Evolutionary conservation across 805 yeast genomes (phyloP).

Genomic region (Kazachstania psychrophila): DNA sequence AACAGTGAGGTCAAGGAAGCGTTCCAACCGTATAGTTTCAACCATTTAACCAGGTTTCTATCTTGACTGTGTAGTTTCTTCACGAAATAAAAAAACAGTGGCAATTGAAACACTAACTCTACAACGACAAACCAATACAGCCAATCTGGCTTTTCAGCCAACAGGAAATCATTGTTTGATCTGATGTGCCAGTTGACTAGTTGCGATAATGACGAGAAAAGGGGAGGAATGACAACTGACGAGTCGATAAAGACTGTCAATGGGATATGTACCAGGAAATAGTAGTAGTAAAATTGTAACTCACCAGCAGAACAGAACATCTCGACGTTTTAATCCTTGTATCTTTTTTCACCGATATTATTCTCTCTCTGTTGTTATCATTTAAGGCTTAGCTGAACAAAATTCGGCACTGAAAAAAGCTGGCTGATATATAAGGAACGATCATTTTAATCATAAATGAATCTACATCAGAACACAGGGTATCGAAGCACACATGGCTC

Average conservation of each 20-base stretch:
- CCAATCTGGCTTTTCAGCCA: constrained; percentile 59
- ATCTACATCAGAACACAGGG: no score
- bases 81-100: constrained; percentile 49
- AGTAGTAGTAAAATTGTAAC: constrained; percentile 37
- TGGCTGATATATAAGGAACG: no score
- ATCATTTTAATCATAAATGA: no score
- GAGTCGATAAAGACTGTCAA: constrained; percentile 71
- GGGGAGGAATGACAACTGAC: constrained; percentile 52
- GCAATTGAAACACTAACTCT: constrained; percentile 71
- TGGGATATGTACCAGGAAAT: constrained; percentile 60
- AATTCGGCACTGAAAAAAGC: no score
- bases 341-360: no score
- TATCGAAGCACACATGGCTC: no score
- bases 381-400: no score
- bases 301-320: no score
- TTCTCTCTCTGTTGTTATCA: no score
- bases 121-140: constrained; percentile 57
- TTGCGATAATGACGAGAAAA: constrained; percentile 35
- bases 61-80: neutral
- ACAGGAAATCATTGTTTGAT: constrained; percentile 62
- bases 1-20: constrained; percentile 73
- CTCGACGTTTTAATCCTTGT: no score
- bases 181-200: constrained; percentile 52
- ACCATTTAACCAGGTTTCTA: constrained; percentile 15
- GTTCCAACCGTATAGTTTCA: constrained; percentile 67